These are phyloP conservation scores for Phytopythium mirpurense DNA, from an alignment of 352 stramenopile species.

Conservation along the genomic window DNA sequence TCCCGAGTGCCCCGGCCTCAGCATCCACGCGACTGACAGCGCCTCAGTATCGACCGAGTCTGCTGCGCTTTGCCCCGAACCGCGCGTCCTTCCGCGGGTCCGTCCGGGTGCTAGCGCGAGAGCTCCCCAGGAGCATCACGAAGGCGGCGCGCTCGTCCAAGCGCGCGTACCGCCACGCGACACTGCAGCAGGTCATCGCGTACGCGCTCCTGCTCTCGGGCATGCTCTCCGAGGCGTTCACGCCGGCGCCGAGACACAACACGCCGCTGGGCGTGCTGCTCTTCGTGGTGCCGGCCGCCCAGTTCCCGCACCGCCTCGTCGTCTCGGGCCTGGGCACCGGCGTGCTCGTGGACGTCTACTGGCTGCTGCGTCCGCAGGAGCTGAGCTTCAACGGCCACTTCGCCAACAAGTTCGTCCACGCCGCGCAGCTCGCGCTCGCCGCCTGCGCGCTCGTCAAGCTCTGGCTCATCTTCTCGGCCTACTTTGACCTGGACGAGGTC, in stretches of 20 bases:
- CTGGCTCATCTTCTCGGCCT: slow-evolving; percentile 63
- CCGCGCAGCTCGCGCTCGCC: slow-evolving; percentile 40
- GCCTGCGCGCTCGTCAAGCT: slow-evolving; percentile 56
- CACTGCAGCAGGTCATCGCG: slow-evolving; percentile 47
- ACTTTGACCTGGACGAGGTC: slow-evolving; percentile 59
- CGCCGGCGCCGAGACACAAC: slow-evolving; percentile 66
- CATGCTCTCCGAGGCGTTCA: slow-evolving; percentile 57
- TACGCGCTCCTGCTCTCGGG: slow-evolving; percentile 50
- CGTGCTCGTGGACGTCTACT: slow-evolving; percentile 48
- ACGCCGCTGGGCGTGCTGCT: slow-evolving; percentile 51
- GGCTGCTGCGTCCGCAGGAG: slow-evolving; percentile 65
- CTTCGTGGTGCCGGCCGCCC: slow-evolving; percentile 27
- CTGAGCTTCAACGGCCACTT: slow-evolving; percentile 63
- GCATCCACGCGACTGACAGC: neutral
- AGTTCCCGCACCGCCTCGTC: slow-evolving; percentile 41
- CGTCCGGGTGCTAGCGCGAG: neutral
- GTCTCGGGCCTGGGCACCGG: slow-evolving; percentile 45
- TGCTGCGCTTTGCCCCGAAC: slow-evolving; percentile 1
- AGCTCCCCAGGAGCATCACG: neutral
- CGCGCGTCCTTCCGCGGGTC: neutral
- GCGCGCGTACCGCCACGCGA: slow-evolving; percentile 32
- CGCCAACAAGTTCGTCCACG: slow-evolving; percentile 28
- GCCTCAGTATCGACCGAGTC: neutral
- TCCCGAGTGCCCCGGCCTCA: neutral
- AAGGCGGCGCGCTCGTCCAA: slow-evolving; percentile 18